Percentiles rank a stretch among this genome's conserved stretches.
phyloP scores from a whole-genome alignment of 2,329 filamentous ascomycete species.

The Calonectria hongkongensis region DNA sequence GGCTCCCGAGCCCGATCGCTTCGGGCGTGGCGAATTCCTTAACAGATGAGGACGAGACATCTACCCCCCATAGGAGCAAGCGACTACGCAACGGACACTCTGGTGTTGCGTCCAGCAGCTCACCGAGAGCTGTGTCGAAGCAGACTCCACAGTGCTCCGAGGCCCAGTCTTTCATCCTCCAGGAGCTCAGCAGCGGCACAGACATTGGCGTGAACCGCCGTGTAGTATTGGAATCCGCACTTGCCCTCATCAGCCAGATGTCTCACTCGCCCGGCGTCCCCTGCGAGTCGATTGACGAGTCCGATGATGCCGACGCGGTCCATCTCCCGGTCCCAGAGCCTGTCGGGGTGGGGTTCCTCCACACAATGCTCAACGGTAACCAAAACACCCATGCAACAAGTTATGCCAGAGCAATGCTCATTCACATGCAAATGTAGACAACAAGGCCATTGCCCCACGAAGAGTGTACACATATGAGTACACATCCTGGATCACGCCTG shows the following conservation, averaged over 20 bases:
- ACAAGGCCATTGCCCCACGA: not conserved
- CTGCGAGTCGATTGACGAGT: no score
- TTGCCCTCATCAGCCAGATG: slow-evolving; percentile 10
- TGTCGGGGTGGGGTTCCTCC: not conserved
- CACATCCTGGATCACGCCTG: slow-evolving; percentile 4
- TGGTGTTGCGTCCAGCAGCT: not conserved
- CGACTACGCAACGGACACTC: not conserved
- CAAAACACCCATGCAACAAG: not conserved
- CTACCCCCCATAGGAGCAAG: not conserved
- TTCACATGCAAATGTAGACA: not conserved
- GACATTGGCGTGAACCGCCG: not conserved
- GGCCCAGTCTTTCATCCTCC: slow-evolving; percentile 8
- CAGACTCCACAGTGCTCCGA: slow-evolving; percentile 6
- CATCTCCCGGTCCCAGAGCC: not conserved
- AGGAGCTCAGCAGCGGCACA: slow-evolving; percentile 7
- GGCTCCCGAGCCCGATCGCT: not conserved
- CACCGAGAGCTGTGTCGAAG: not conserved
- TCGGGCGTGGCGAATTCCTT: not conserved
- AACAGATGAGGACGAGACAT: not conserved
- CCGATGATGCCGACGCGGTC: not conserved
- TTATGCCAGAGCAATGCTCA: not conserved
- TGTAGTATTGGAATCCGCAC: not conserved
- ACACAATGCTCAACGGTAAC: slow-evolving; percentile 1
- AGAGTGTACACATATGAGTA: not conserved
- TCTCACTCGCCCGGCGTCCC: not conserved